Evolutionary conservation across 2,329 filamentous ascomycete species (phyloP).

Genomic region (Ophidiomyces ophidiicola): DNA sequence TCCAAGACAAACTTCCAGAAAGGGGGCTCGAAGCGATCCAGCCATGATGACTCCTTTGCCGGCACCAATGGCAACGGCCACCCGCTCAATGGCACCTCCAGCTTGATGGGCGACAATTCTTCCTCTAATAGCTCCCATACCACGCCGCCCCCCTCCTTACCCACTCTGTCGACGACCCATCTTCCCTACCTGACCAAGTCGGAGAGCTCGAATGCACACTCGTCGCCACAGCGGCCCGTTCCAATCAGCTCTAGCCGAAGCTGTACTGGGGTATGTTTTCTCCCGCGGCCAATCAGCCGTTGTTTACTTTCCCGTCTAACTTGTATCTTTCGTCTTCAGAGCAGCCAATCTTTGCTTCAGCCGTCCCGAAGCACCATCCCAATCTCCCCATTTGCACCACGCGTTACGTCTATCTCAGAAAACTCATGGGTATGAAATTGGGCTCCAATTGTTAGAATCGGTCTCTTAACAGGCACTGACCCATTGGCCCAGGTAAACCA

Average conservation of each 20-base stretch:
- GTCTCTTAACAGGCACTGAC: conserved; percentile 12
- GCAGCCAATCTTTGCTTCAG: conserved; percentile 23
- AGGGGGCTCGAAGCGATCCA: conserved; percentile 15
- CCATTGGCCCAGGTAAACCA: conserved; percentile 59
- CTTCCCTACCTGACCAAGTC: conserved; percentile 40
- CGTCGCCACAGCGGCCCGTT: conserved; percentile 38
- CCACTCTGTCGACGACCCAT: conserved; percentile 54
- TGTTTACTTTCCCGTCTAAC: conserved; percentile 3
- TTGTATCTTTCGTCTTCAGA: conserved; percentile 20
- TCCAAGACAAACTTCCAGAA: conserved; percentile 60
- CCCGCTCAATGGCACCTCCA: conserved; percentile 21
- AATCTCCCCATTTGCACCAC: conserved; percentile 68
- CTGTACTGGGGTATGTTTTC: conserved; percentile 30
- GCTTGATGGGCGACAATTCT: conserved; percentile 48
- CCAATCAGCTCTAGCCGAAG: conserved; percentile 32
- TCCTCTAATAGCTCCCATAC: conserved; percentile 46
- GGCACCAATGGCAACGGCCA: conserved; percentile 21
- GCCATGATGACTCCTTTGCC: neutral
- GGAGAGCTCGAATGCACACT: conserved; percentile 19
- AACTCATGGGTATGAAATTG: conserved; percentile 63
- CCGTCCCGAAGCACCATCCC: conserved; percentile 43
- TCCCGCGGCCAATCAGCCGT: neutral
- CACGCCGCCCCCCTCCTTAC: conserved; percentile 62
- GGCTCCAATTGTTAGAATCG: neutral
- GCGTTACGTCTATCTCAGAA: conserved; percentile 65